Percentiles rank a stretch among this genome's conserved stretches.
Evolutionary conservation across 345 rosid species (phyloP).

Genomic region (Syzygium aromaticum): DNA sequence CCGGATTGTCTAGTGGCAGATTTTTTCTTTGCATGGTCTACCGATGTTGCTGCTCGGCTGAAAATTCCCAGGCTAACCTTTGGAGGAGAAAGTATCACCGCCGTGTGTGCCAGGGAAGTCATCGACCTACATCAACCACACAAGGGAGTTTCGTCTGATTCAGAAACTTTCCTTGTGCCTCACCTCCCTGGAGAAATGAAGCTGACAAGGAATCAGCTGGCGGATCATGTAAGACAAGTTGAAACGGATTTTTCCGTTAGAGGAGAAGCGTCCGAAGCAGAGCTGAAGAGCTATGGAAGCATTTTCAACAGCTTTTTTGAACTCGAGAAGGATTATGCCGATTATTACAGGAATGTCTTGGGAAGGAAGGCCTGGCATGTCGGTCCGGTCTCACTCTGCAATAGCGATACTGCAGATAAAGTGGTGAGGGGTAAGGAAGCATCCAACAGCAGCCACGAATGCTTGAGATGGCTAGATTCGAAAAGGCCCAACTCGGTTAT

Average conservation of each 20-base stretch:
- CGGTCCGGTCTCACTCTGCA: constrained; percentile 36
- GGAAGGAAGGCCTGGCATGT: constrained; percentile 35
- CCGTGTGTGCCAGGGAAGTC: constrained; percentile 12
- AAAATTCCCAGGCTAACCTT: constrained; percentile 30
- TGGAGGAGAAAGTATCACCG: constrained; percentile 26
- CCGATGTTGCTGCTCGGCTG: constrained; percentile 12
- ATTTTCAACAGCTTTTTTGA: constrained; percentile 36
- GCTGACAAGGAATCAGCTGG: constrained; percentile 34
- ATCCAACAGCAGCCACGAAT: constrained; percentile 10
- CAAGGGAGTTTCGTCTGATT: constrained; percentile 13
- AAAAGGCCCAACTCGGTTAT: constrained; percentile 37
- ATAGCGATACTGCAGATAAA: constrained; percentile 11
- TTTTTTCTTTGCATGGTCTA: constrained; percentile 20
- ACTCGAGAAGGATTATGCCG: constrained; percentile 33
- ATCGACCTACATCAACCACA: constrained; percentile 16
- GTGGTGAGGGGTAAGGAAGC: constrained; percentile 22
- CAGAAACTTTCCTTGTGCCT: constrained; percentile 20
- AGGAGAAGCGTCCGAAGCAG: background rate
- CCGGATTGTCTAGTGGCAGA: constrained; percentile 35
- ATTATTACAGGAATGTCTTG: constrained; percentile 16
- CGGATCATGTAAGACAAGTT: background rate
- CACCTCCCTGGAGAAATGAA: constrained; percentile 25
- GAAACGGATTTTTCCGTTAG: background rate
- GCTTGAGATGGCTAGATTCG: constrained; percentile 32
- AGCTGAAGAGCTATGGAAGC: constrained; percentile 14